These are phyloP conservation scores for Plasmodium coatneyi DNA, from an alignment of 169 alveolate species.

Conservation along the genomic window DNA sequence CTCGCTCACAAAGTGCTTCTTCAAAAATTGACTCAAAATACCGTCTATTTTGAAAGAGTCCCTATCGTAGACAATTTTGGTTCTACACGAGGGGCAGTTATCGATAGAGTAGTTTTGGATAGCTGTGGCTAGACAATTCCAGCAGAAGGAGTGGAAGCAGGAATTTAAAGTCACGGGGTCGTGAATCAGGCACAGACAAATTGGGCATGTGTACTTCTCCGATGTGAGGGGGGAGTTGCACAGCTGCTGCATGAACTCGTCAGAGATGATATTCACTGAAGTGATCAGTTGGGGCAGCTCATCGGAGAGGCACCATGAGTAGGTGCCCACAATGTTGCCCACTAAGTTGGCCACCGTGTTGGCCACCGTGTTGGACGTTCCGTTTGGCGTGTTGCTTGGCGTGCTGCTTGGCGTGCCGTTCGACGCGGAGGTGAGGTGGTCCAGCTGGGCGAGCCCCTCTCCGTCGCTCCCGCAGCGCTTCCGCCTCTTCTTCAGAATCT, in stretches of 20 bases:
- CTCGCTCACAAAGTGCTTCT: conserved; percentile 16
- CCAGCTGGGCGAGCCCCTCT: background rate
- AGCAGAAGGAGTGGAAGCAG: conserved; percentile 57
- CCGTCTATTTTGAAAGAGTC: conserved; percentile 53
- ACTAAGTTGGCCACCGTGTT: background rate
- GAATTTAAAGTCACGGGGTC: conserved; percentile 64
- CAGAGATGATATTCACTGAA: conserved; percentile 42
- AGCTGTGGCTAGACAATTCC: conserved; percentile 60
- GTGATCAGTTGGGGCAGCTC: conserved; percentile 33
- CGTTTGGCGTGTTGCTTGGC: background rate
- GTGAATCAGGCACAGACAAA: conserved; percentile 32
- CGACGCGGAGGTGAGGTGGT: background rate
- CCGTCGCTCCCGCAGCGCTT: background rate
- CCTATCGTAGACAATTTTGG: conserved; percentile 39
- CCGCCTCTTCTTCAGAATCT: conserved; percentile 26
- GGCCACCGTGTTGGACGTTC: background rate
- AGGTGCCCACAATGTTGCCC: background rate
- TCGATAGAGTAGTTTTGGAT: conserved; percentile 57
- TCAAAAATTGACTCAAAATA: conserved; percentile 21
- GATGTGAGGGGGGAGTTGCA: background rate
- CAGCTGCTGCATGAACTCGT: conserved; percentile 36
- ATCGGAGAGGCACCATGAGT: conserved; percentile 56
- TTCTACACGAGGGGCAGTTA: conserved; percentile 44
- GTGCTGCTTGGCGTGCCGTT: too few species aligned
- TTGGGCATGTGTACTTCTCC: conserved; percentile 58